These are phyloP conservation scores for Fusarium virguliforme DNA, from an alignment of 2,329 filamentous ascomycete species.

Conservation along the genomic window DNA sequence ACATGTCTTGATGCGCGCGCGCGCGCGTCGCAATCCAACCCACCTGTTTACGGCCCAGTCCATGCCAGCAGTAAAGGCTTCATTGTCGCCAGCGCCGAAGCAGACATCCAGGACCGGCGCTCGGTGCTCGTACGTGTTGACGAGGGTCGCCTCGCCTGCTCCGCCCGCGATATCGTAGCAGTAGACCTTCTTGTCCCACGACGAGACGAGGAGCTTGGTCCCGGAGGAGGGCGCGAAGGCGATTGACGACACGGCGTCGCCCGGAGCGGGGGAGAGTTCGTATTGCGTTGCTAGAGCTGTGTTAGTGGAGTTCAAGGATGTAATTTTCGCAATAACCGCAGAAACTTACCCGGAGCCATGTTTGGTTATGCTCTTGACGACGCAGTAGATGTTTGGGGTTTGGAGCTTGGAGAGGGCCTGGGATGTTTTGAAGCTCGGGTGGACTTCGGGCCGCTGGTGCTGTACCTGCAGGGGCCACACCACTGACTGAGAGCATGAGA, in stretches of 20 bases:
- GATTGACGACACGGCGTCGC: constrained; percentile 89
- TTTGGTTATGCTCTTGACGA: constrained; percentile 42
- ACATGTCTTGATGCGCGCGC: constrained; percentile 15
- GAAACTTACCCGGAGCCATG: constrained; percentile 62
- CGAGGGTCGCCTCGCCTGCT: constrained; percentile 68
- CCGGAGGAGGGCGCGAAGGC: constrained; percentile 86
- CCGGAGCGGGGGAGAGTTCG: constrained; percentile 85
- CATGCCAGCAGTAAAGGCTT: constrained; percentile 88
- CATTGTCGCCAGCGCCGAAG: constrained; percentile 86
- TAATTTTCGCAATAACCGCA: neutral
- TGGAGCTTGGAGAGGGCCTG: constrained; percentile 9
- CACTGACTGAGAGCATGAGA: neutral
- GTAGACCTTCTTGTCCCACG: constrained; percentile 95
- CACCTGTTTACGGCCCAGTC: constrained; percentile 89
- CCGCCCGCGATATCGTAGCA: constrained; percentile 82
- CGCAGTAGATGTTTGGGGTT: constrained; percentile 40
- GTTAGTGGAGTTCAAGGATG: constrained; percentile 38
- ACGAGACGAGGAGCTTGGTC: constrained; percentile 86
- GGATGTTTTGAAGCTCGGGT: constrained; percentile 12
- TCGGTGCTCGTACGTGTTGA: constrained; percentile 83
- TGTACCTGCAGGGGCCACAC: constrained; percentile 9
- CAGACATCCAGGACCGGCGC: constrained; percentile 93
- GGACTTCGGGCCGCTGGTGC: constrained; percentile 6
- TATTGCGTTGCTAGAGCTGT: constrained; percentile 76
- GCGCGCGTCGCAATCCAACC: constrained; percentile 14